These are phyloP conservation scores for Eucalyptus melliodora DNA, from an alignment of 345 rosid species.

Conservation along the genomic window DNA sequence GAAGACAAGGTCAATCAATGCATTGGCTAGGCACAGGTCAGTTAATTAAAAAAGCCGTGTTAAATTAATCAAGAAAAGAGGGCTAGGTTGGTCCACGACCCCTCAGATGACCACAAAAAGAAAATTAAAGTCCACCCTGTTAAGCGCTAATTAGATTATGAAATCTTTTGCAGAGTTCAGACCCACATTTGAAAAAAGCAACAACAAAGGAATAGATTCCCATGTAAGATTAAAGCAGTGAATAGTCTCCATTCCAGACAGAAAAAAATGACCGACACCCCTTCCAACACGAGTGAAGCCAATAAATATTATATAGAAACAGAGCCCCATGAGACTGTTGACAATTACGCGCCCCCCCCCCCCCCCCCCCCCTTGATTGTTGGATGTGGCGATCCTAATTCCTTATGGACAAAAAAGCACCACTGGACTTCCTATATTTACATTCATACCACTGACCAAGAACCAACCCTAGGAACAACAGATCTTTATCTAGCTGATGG, in stretches of 20 bases:
- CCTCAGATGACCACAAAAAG: neutral
- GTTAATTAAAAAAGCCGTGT: neutral
- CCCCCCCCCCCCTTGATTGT: neutral
- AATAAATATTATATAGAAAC: neutral
- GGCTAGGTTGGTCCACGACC: neutral
- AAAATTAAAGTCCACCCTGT: neutral
- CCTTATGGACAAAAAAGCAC: neutral
- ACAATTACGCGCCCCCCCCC: neutral
- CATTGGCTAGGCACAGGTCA: neutral
- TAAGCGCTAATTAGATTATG: slow-evolving; percentile 1
- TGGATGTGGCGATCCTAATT: neutral
- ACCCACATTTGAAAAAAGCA: neutral
- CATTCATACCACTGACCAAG: neutral
- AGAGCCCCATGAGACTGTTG: neutral
- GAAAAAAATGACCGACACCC: slow-evolving; percentile 16
- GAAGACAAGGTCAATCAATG: slow-evolving; percentile 15
- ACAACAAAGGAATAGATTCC: slow-evolving; percentile 9
- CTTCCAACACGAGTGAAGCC: neutral
- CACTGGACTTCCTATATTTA: neutral
- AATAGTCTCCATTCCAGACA: neutral
- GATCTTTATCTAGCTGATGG: neutral
- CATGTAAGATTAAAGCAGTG: slow-evolving; percentile 5
- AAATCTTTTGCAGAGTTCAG: neutral
- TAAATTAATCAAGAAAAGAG: neutral
- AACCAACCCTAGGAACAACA: neutral